Evolutionary conservation across 1,139 yeast species (phyloP), one percentile per base, ranked within the genome.

Genomic region (Geotrichum aggregatum): DNA sequence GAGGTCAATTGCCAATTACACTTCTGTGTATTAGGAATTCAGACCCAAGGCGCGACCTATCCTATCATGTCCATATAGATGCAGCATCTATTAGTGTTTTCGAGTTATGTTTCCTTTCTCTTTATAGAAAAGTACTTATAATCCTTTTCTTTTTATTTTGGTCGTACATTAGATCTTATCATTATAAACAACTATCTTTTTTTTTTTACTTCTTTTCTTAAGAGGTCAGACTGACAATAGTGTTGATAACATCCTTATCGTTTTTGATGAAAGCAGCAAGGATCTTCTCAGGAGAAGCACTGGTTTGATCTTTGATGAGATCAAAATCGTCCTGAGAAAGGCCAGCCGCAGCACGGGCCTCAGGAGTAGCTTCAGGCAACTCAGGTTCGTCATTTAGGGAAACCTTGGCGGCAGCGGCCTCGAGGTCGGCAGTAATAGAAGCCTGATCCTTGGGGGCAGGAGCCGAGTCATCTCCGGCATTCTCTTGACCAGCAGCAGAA

Each of bases 191-290:
- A 24, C 8, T 16, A 34, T 6, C 14, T 39, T 13, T 6, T 19
- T 44, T 24, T 5, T 24, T 24, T 24, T 5, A 24, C 7, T n/a
- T n/a, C 28, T 24, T 5, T 5, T 5, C 28, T 55, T 66, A 67
- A 51, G 63, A 47, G 46, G 74, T 67, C 54, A 91, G 78, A 63
- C 87, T 86, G 95, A 91, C 87, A 71, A 91, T 87, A 63, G 97
- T 91, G 70, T 89, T 91, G 71, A 92, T 97, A 76, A 92, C 83
- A 72, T 92, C 98, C 73, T 92, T 89, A 66, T 87, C 80, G 78
- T 91, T 91, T 64, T 80, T 84, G 73, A 80, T 84, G 72, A 92
- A 80, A 64, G 97, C 96, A 73, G 84, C 85, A 66, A 82, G 87
- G 60, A 98, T 98, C 78, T 87, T 86, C 63, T 80, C 81, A 77